Conservation (phyloP, 2,329 filamentous ascomycete species). For the Penicillium brevicompactum region DNA sequence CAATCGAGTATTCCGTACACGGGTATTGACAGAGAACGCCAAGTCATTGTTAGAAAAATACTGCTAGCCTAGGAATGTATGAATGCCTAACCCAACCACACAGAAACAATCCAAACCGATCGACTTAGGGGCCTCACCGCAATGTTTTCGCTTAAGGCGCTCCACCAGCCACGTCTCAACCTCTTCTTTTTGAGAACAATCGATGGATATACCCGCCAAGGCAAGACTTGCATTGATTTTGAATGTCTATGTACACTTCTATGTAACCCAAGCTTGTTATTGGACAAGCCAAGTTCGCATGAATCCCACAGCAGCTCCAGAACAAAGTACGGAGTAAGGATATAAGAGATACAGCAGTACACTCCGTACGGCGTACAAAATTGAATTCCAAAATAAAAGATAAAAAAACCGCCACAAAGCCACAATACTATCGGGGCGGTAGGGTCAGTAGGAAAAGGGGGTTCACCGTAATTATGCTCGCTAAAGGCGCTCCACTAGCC, state of each 20-base stretch:
- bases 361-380: neutral
- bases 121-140: conserved; percentile 2
- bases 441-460: conserved; percentile 2
- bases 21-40: neutral
- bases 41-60: neutral
- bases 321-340: neutral
- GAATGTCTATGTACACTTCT: neutral
- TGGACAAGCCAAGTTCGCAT: neutral
- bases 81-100: conserved; percentile 5
- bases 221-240: neutral
- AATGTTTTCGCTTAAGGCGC: conserved; percentile 5
- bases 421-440: neutral
- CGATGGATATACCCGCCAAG: neutral
- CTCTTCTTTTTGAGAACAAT: conserved; percentile 1
- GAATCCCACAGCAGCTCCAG: neutral
- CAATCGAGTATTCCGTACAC: no score
- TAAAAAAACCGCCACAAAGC: conserved; percentile 1
- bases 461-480: conserved; percentile 22
- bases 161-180: conserved; percentile 4
- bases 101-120: neutral
- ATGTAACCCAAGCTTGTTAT: neutral
- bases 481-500: conserved; percentile 23
- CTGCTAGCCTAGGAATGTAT: neutral
- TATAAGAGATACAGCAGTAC: neutral
- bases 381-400: neutral